Conservation (phyloP, 495 filamentous ascomycete species). For the Cercophora sp. region DNA sequence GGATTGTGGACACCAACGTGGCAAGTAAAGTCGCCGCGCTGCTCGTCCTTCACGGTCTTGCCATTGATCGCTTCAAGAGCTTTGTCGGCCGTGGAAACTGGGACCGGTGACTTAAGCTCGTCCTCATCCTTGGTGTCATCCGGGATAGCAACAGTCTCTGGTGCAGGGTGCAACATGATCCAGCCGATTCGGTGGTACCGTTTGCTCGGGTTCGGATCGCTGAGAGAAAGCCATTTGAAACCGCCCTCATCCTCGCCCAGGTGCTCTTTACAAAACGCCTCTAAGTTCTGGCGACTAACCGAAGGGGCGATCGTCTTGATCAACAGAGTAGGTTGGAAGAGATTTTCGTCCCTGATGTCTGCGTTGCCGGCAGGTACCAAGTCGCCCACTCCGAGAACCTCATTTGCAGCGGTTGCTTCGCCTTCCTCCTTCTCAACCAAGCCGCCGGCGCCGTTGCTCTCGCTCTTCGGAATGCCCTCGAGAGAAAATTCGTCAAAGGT, state of each 20-base stretch:
- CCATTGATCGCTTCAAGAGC: slow-evolving; percentile 91
- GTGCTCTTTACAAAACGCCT: slow-evolving; percentile 87
- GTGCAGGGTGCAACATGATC: slow-evolving; percentile 85
- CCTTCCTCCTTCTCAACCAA: slow-evolving; percentile 92
- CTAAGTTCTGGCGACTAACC: slow-evolving; percentile 89
- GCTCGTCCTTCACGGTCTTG: slow-evolving; percentile 90
- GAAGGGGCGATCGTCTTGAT: slow-evolving; percentile 98
- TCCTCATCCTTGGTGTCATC: slow-evolving; percentile 61
- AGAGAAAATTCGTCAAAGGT: slow-evolving; percentile 91
- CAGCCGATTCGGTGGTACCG: slow-evolving; percentile 97
- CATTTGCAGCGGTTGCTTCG: slow-evolving; percentile 81
- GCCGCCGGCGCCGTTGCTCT: slow-evolving; percentile 82
- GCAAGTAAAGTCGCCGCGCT: slow-evolving; percentile 90
- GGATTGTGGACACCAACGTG: slow-evolving; percentile 95
- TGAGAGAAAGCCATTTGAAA: slow-evolving; percentile 86
- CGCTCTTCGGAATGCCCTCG: slow-evolving; percentile 91
- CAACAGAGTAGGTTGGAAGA: slow-evolving; percentile 82
- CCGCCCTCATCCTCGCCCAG: slow-evolving; percentile 81
- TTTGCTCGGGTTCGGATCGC: slow-evolving; percentile 94
- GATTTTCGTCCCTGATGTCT: slow-evolving; percentile 77
- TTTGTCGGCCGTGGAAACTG: slow-evolving; percentile 64
- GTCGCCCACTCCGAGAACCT: slow-evolving; percentile 88
- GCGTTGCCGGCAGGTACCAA: slow-evolving; percentile 73
- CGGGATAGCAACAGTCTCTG: slow-evolving; percentile 55
- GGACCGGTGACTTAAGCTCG: slow-evolving; percentile 38